Base-by-base conservation (phyloP, 441 rosid genomes). In the Populus hybrid region DNA sequence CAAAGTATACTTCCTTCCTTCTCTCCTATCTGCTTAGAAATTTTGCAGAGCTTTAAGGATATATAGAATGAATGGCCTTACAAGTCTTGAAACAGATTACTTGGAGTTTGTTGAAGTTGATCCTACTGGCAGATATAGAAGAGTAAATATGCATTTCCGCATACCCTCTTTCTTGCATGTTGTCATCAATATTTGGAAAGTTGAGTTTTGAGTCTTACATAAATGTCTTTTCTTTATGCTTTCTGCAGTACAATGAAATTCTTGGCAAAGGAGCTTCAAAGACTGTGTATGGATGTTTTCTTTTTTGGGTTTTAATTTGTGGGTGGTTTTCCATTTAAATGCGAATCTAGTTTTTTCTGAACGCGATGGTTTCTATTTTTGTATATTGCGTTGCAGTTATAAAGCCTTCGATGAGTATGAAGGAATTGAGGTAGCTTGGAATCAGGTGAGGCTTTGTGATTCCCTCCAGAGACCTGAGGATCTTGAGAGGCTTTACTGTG, bases 361-460 rank as follows among this genome's bases (percentile, higher is more conserved):
- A 64, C 71, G 73, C 75, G 64, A 71, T 74, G 74, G 77, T 79
- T 82, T 4, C 56, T 50, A 4, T 50, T 14, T 50, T 50, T 50
- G 2, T 4, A 7, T 4, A 14, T 50, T 50, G 20, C 18, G 80
- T 26, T 82, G 82, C 91, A 95, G 99, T 64, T 95, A 93, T 74
- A 92, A 88, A 83, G 99, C 93, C 72, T 95, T 93, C 85, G 99
- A 93, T 87, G 97, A 95, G 84, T 93, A 89, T 80, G 89, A 92
- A 79, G 99, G 99, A 69, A 92, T 92, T 84, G 99, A 95, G 83
- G 95, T 95, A 72, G 99, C 98, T 73, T 93, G 99, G 99, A 95
- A 95, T 82, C 99, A 95, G 83, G 97, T 95, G 83, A 95, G 90
- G 86, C 97, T 95, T 68, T 84, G 87, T 72, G 95, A 91, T 87